phyloP scores from a whole-genome alignment of 2,329 filamentous ascomycete genomes.

The Chalaropsis thielavioides region DNA sequence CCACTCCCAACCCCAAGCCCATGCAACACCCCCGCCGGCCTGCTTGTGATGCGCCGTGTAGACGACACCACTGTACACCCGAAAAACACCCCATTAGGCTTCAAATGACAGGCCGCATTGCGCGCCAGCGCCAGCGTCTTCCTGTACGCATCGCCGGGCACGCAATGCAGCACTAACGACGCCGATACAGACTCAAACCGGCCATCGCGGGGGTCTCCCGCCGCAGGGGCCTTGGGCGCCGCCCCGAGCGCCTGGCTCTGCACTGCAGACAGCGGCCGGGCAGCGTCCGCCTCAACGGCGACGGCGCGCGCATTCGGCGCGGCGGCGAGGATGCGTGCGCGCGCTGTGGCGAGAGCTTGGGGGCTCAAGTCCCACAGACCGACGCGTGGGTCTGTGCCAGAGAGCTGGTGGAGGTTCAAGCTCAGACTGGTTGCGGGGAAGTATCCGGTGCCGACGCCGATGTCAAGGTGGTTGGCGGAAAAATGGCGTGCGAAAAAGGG shows the following conservation, averaged over 20 bases:
- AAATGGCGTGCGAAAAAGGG: constrained; percentile 27
- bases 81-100: constrained; percentile 20
- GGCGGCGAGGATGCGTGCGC: constrained; percentile 20
- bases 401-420: constrained; percentile 7
- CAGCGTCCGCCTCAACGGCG: constrained; percentile 25
- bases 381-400: constrained; percentile 21
- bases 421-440: constrained; percentile 24
- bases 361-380: constrained; percentile 27
- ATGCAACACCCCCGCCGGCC: constrained; percentile 13
- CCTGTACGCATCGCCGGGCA: constrained; percentile 11
- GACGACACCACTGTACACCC: constrained; percentile 21
- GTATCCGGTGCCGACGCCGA: constrained; percentile 29
- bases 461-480: constrained; percentile 27
- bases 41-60: constrained; percentile 7
- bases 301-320: constrained; percentile 13
- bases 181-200: constrained; percentile 16
- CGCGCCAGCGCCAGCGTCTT: constrained; percentile 16
- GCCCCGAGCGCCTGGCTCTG: constrained; percentile 16
- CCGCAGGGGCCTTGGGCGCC: not conserved
- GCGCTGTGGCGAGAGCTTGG: constrained; percentile 24
- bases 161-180: constrained; percentile 13
- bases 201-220: not conserved
- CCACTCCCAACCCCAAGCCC: not conserved
- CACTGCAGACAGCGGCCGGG: constrained; percentile 27
- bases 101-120: constrained; percentile 18